A percentile compares a stretch with the other conserved stretches of the same genome.
Evolutionary conservation across 176 grass and related monocot genomes (phyloP).

Genomic region (Metroxylon sagu): DNA sequence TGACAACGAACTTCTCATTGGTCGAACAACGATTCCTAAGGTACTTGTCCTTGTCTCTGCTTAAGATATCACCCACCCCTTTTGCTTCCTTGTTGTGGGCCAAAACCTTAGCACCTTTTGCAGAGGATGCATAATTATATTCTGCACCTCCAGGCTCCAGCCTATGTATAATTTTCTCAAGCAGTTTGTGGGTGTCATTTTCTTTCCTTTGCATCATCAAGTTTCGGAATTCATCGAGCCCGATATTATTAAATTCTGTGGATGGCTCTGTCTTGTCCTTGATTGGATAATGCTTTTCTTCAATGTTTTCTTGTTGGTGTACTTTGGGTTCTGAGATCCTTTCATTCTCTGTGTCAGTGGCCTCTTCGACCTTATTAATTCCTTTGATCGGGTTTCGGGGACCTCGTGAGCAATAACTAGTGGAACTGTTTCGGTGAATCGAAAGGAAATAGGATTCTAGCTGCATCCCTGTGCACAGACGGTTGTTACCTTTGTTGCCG

Average conservation of each 20-base stretch:
- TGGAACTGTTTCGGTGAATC: conserved; percentile 14
- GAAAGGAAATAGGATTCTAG: conserved; percentile 48
- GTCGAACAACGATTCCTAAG: conserved; percentile 79
- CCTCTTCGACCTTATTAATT: not conserved
- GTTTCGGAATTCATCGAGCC: conserved; percentile 49
- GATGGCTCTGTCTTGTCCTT: not conserved
- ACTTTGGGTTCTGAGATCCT: not conserved
- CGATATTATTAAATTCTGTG: conserved; percentile 12
- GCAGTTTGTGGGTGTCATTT: conserved; percentile 12
- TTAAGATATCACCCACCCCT: conserved; percentile 59
- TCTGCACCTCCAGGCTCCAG: conserved; percentile 60
- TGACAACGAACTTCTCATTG: conserved; percentile 55
- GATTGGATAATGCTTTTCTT: not conserved
- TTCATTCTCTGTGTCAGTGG: not conserved
- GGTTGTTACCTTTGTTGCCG: conserved; percentile 20
- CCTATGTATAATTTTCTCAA: conserved; percentile 32
- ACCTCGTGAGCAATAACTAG: conserved; percentile 27
- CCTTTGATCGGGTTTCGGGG: not conserved
- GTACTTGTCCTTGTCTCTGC: conserved; percentile 75
- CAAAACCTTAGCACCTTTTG: conserved; percentile 77
- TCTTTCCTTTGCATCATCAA: conserved; percentile 30
- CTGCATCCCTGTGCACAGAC: conserved; percentile 51
- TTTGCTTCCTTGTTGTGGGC: conserved; percentile 86
- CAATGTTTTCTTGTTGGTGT: conserved; percentile 3
- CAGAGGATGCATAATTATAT: conserved; percentile 77